A percentile compares a stretch with the other conserved stretches of the same genome.
These are phyloP conservation scores for Achlya hypogyna DNA, from an alignment of 352 stramenopile species.

Conservation along the genomic window DNA sequence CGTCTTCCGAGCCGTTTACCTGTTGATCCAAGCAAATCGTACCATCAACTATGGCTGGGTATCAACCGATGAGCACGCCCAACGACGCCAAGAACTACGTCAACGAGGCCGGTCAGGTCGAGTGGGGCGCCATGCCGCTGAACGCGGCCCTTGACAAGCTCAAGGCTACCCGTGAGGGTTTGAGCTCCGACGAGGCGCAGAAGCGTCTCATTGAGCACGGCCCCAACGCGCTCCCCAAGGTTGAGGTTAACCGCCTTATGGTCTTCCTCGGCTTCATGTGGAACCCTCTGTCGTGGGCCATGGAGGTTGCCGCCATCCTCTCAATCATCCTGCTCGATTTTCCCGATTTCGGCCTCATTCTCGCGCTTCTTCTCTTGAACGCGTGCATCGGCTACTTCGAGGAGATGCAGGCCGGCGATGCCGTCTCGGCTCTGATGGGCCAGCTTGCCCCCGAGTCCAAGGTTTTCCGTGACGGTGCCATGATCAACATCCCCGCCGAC, in stretches of 20 bases:
- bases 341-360: constrained; percentile 56
- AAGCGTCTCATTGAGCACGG: constrained; percentile 66
- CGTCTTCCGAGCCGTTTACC: neutral
- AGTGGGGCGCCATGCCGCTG: constrained; percentile 61
- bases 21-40: neutral
- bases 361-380: constrained; percentile 62
- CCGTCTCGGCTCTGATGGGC: constrained; percentile 83
- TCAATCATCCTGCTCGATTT: constrained; percentile 73
- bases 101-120: constrained; percentile 66
- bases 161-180: constrained; percentile 56
- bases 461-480: constrained; percentile 72
- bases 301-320: constrained; percentile 63
- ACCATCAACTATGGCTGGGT: neutral
- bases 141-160: constrained; percentile 79
- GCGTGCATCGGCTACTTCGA: constrained; percentile 71
- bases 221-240: constrained; percentile 72
- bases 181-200: constrained; percentile 64
- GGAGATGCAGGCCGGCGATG: constrained; percentile 76
- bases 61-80: constrained; percentile 44
- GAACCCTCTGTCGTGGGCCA: constrained; percentile 76
- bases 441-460: constrained; percentile 73
- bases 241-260: constrained; percentile 68
- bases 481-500: constrained; percentile 56
- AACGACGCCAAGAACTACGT: constrained; percentile 75
- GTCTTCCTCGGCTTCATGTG: constrained; percentile 73